Percentiles rank a stretch among this genome's conserved stretches.
Conservation (phyloP, 257 asterid genomes). For the Paulownia fortunei region DNA sequence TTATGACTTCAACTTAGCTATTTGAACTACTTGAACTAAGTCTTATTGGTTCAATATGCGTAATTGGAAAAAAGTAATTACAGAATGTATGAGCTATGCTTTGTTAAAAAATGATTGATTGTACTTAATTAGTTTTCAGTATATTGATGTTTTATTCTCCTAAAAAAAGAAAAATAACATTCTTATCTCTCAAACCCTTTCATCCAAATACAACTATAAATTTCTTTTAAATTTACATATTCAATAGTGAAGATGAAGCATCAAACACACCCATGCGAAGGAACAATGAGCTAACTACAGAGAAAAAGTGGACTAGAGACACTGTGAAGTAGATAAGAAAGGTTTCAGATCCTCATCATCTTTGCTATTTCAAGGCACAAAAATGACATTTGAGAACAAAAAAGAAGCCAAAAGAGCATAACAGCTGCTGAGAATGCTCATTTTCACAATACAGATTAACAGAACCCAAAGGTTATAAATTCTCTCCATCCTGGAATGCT, state of each 20-base stretch:
- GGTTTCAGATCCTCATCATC: neutral
- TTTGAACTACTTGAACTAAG: no score
- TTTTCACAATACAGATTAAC: neutral
- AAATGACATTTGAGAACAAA: neutral
- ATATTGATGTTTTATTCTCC: no score
- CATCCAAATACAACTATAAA: neutral
- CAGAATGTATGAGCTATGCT: no score
- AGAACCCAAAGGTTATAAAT: neutral
- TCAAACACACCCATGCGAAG: neutral
- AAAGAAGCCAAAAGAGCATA: constrained; percentile 28
- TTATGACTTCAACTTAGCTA: no score
- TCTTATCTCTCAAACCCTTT: neutral
- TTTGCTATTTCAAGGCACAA: neutral
- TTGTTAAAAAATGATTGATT: no score
- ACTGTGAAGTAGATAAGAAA: neutral
- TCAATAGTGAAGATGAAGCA: neutral
- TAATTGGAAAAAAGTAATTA: no score
- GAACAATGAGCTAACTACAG: neutral
- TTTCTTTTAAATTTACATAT: neutral
- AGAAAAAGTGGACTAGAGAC: neutral
- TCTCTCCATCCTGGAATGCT: neutral
- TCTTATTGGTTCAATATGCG: no score
- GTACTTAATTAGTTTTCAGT: no score
- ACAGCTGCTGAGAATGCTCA: constrained; percentile 11
- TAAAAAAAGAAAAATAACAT: no score